phyloP scores from a whole-genome alignment of 2,329 filamentous ascomycete genomes.

The Hypoxylon sp. region DNA sequence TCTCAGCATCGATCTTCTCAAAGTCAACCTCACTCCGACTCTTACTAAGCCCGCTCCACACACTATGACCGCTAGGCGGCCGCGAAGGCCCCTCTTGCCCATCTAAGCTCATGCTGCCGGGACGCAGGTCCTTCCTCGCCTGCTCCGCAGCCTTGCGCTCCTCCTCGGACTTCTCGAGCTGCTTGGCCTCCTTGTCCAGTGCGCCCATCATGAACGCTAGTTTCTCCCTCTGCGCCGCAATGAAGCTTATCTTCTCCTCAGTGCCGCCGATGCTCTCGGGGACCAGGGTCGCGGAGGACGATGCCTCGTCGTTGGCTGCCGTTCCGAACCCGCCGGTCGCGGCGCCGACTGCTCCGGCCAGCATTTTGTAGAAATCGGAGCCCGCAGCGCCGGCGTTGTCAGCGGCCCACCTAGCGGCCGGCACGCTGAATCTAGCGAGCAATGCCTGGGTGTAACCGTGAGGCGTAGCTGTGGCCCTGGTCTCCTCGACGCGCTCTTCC shows the following conservation, averaged over 20 bases:
- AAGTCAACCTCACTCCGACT: conserved; percentile 90
- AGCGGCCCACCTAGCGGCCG: conserved; percentile 71
- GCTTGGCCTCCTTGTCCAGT: conserved; percentile 81
- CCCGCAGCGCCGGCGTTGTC: conserved; percentile 59
- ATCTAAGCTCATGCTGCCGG: conserved; percentile 50
- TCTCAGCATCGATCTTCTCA: conserved; percentile 86
- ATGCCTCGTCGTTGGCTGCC: conserved; percentile 45
- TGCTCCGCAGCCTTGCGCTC: conserved; percentile 43
- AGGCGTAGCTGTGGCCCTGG: conserved; percentile 58
- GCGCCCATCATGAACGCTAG: conserved; percentile 80
- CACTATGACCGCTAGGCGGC: conserved; percentile 62
- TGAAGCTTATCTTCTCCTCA: conserved; percentile 78
- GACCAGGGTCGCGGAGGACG: conserved; percentile 73
- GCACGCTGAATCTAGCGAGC: conserved; percentile 87
- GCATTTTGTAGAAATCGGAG: conserved; percentile 80
- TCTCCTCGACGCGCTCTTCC: conserved; percentile 54
- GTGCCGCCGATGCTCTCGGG: conserved; percentile 75
- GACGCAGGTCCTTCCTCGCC: conserved; percentile 39
- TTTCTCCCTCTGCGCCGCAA: conserved; percentile 82
- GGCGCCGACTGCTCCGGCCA: conserved; percentile 79
- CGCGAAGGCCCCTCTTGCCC: conserved; percentile 54
- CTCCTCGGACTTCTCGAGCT: conserved; percentile 61
- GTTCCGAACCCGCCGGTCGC: conserved; percentile 60
- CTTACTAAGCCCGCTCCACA: conserved; percentile 74
- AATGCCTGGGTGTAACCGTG: conserved; percentile 82